Evolutionary conservation across 2,329 filamentous ascomycete genomes (phyloP).

Genomic region (Zopfia rhizophila): DNA sequence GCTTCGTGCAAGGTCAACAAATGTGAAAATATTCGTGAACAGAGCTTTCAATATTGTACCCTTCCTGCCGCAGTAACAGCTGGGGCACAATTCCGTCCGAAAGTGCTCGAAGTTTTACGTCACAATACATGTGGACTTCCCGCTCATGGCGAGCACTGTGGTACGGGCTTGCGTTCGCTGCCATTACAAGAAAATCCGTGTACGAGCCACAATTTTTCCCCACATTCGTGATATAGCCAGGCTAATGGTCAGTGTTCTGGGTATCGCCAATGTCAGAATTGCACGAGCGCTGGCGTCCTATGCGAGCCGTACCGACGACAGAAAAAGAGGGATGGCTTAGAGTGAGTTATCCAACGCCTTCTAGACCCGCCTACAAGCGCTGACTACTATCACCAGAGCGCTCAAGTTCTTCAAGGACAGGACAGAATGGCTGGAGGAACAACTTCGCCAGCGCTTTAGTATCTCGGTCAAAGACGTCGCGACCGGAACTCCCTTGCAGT

Average conservation of each 20-base stretch:
- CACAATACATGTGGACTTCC: too few species aligned
- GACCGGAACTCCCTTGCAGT: neutral
- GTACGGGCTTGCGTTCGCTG: conserved; percentile 2
- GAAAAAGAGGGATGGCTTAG: conserved; percentile 2
- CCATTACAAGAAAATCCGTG: conserved; percentile 2
- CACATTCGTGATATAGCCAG: neutral
- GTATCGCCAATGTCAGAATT: conserved; percentile 1
- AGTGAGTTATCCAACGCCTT: neutral
- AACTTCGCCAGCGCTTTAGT: neutral
- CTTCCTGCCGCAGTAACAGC: too few species aligned
- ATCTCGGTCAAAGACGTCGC: conserved; percentile 1
- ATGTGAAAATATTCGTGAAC: too few species aligned
- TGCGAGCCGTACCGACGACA: conserved; percentile 1
- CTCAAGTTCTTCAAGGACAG: neutral
- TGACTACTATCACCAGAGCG: conserved; percentile 1
- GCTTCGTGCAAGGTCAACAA: too few species aligned
- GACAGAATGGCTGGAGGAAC: conserved; percentile 3
- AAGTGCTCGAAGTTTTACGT: too few species aligned
- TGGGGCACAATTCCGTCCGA: too few species aligned
- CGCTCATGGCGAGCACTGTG: neutral
- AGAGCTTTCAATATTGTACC: too few species aligned
- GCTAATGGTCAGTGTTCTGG: conserved; percentile 2
- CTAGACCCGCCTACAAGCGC: neutral
- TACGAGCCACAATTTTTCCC: neutral
- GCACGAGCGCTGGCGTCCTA: neutral